These are phyloP conservation scores for Aspergillus steynii DNA, from an alignment of 495 filamentous ascomycete genomes.

Conservation along the genomic window DNA sequence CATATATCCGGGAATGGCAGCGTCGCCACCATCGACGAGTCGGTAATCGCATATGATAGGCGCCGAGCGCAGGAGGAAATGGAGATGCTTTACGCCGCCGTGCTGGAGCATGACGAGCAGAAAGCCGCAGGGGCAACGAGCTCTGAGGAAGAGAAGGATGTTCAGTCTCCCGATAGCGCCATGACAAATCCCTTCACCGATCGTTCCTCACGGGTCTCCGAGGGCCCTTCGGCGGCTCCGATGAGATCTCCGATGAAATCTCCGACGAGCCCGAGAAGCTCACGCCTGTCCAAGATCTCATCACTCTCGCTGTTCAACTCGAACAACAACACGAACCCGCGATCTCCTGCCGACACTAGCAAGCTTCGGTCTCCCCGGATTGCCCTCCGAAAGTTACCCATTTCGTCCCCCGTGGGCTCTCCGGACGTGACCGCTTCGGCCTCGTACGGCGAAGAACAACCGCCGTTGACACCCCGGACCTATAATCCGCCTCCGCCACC, in stretches of 20 bases:
- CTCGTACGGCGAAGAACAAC: slow-evolving; percentile 49
- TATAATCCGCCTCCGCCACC: slow-evolving; percentile 57
- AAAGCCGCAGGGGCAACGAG: slow-evolving; percentile 47
- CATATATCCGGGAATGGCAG: slow-evolving; percentile 47
- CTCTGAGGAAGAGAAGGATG: slow-evolving; percentile 25
- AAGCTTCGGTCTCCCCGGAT: slow-evolving; percentile 54
- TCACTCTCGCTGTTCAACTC: slow-evolving; percentile 56
- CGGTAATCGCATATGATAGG: slow-evolving; percentile 70
- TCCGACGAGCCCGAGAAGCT: slow-evolving; percentile 33
- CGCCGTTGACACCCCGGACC: slow-evolving; percentile 57
- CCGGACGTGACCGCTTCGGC: slow-evolving; percentile 40
- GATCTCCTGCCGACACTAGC: slow-evolving; percentile 52
- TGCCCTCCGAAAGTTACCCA: slow-evolving; percentile 54
- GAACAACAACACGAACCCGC: slow-evolving; percentile 38
- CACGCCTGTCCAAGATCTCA: slow-evolving; percentile 43
- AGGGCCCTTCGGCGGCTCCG: slow-evolving; percentile 20
- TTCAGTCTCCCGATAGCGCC: slow-evolving; percentile 37
- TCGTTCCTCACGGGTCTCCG: slow-evolving; percentile 24
- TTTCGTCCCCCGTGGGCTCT: slow-evolving; percentile 59
- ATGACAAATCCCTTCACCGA: slow-evolving; percentile 44
- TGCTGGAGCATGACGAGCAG: slow-evolving; percentile 83
- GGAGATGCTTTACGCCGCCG: slow-evolving; percentile 86
- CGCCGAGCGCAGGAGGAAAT: slow-evolving; percentile 74
- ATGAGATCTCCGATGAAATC: slow-evolving; percentile 26
- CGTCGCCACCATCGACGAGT: slow-evolving; percentile 68